Evolutionary conservation across 768 basidiomycete species (phyloP), one percentile per base, ranked within the genome.

Genomic region (Termitomyces sp.): DNA sequence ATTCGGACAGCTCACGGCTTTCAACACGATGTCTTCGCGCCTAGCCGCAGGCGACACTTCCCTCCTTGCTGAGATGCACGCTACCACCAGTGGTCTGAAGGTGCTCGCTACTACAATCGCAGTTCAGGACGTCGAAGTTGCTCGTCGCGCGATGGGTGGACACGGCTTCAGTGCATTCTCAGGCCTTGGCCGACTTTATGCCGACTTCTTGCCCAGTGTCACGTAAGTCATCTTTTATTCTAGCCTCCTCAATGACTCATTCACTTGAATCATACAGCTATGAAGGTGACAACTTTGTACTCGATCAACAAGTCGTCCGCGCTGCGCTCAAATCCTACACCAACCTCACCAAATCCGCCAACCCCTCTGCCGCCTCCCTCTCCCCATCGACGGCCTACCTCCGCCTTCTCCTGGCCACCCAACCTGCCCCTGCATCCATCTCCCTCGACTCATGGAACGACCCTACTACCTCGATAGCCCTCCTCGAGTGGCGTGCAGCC

Each of bases 231-330:
- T 23, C 1, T 11, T 4, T 40, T 1, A 10, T 17, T 17, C 1
- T 23, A 43, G 6, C 17, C 11, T 28, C 35, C 3, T 23, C 12
- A 8, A 28, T 27, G 4, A 51, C n/a, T 39, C 6, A 39, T 12
- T 3, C 17, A 14, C 12, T 17, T 3, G 1, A 14, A 25, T 45
- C 23, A 8, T 42, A 0, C 58, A 87, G 86, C 2, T 89, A 81
- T 59, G 89, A 91, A 71, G 88, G 89, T 14, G 89, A 91, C 64
- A 91, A 91, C 65, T 90, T 79, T 58, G 85, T 90, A 5, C 76
- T 91, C 11, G 85, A 88, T 61, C 77, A 81, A 47, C 89, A 91
- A 68, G 87, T 89, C 34, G 81, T 88, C 34, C 81, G 87, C 23
- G 82, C 86, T 0, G 86, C 86, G 3, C 69, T 88, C 28, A 91